Conservation (phyloP, 2,329 filamentous ascomycete species). For the Cytospora chrysosperma region DNA sequence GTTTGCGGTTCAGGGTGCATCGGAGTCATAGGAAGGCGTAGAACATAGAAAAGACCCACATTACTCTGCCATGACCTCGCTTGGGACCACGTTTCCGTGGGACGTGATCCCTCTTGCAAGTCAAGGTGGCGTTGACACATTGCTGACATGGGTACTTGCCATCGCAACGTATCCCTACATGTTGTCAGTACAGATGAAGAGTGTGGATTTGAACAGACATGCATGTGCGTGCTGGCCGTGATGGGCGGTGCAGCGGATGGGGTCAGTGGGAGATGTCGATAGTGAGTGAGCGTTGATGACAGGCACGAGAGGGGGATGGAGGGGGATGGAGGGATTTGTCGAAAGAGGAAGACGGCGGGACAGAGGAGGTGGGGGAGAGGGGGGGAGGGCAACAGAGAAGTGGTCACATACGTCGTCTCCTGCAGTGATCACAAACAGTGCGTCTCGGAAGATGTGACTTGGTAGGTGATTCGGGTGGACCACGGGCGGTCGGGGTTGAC, state of each 20-base stretch:
- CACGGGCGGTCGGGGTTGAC: not conserved
- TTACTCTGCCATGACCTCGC: conserved; percentile 60
- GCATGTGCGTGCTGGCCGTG: not conserved
- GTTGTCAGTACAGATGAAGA: conserved; percentile 9
- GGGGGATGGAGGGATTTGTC: conserved; percentile 13
- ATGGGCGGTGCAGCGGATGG: not conserved
- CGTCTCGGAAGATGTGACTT: conserved; percentile 30
- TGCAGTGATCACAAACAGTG: conserved; percentile 47
- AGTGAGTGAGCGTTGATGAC: not conserved
- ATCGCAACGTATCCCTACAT: conserved; percentile 45
- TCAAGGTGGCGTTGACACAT: conserved; percentile 56
- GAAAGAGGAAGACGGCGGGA: conserved; percentile 16
- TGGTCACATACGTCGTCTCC: conserved; percentile 40
- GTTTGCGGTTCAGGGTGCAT: not conserved
- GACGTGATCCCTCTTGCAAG: conserved; percentile 64
- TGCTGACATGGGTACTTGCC: conserved; percentile 57
- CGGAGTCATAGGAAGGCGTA: not conserved
- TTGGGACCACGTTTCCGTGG: conserved; percentile 65
- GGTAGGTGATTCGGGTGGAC: conserved; percentile 19
- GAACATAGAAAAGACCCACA: conserved; percentile 31
- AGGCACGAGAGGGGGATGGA: not conserved
- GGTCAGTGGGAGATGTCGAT: not conserved
- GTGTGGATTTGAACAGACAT: not conserved
- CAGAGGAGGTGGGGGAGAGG: conserved; percentile 13
- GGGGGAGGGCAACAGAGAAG: conserved; percentile 19